Conservation (phyloP, 2,329 filamentous ascomycete genomes). For the Hymenoscyphus albidus region DNA sequence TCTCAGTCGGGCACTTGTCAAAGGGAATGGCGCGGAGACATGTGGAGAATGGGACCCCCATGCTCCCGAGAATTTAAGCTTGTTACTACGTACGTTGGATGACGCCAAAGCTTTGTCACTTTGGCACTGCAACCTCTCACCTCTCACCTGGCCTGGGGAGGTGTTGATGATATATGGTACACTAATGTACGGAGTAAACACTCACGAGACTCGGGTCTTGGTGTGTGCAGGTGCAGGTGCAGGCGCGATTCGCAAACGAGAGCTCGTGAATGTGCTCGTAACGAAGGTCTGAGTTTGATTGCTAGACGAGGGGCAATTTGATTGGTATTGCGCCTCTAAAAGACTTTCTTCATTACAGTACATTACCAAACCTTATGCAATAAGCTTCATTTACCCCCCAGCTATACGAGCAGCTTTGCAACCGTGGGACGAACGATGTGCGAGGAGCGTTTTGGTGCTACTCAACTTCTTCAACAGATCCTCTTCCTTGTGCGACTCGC, state of each 20-base stretch:
- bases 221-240: too few species aligned
- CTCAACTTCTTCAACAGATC: not conserved
- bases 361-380: not conserved
- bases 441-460: not conserved
- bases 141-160: too few species aligned
- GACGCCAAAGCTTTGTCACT: not conserved
- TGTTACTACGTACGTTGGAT: slow-evolving; percentile 1
- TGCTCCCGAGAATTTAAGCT: not conserved
- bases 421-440: not conserved
- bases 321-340: not conserved
- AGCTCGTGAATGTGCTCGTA: not conserved
- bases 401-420: not conserved
- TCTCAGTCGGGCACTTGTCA: not conserved
- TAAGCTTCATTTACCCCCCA: not conserved
- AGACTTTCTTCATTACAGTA: not conserved
- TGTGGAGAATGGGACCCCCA: not conserved
- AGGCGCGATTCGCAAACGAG: not conserved
- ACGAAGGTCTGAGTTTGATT: not conserved
- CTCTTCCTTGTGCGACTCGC: not conserved
- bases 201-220: not conserved
- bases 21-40: not conserved
- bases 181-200: not conserved
- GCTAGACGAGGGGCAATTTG: not conserved
- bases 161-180: too few species aligned
- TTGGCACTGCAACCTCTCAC: not conserved